Evolutionary conservation across 352 stramenopile genomes (phyloP).

Genomic region (Globisporangium echinulatum): DNA sequence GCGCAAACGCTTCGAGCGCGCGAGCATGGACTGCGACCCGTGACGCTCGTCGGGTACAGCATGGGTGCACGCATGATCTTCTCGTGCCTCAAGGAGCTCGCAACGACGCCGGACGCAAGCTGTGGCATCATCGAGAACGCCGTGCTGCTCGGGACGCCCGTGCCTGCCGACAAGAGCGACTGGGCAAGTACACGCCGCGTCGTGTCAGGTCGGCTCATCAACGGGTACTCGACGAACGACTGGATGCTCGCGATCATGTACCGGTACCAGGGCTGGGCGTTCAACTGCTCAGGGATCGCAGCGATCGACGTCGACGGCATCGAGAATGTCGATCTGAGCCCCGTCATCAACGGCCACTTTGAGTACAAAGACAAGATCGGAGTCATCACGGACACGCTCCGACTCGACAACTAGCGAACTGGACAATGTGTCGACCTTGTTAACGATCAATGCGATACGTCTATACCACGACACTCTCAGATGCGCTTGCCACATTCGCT

Average conservation of each 20-base stretch:
- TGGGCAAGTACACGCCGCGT: slow-evolving; percentile 65
- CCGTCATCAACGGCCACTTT: slow-evolving; percentile 72
- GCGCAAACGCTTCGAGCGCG: slow-evolving; percentile 47
- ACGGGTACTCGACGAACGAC: slow-evolving; percentile 88
- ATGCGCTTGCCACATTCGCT: too few relatives aligned
- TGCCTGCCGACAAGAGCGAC: slow-evolving; percentile 51
- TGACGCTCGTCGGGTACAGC: slow-evolving; percentile 87
- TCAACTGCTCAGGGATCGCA: slow-evolving; percentile 69
- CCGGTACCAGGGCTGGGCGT: slow-evolving; percentile 74
- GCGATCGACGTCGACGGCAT: slow-evolving; percentile 60
- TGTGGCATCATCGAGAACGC: slow-evolving; percentile 85
- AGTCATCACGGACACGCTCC: slow-evolving; percentile 63
- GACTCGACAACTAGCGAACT: slow-evolving; percentile 33
- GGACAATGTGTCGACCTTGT: too few relatives aligned
- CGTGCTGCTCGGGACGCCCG: slow-evolving; percentile 76
- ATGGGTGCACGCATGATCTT: slow-evolving; percentile 89
- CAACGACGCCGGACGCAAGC: slow-evolving; percentile 44
- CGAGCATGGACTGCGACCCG: slow-evolving; percentile 76
- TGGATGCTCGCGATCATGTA: slow-evolving; percentile 91
- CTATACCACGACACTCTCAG: too few relatives aligned
- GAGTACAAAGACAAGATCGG: slow-evolving; percentile 88
- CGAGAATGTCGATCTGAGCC: slow-evolving; percentile 79
- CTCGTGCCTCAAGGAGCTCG: slow-evolving; percentile 84
- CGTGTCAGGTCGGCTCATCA: slow-evolving; percentile 84
- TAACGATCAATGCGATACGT: too few relatives aligned